Base-by-base conservation (phyloP, 2,329 filamentous ascomycete species). In the Cladophialophora psammophila region DNA sequence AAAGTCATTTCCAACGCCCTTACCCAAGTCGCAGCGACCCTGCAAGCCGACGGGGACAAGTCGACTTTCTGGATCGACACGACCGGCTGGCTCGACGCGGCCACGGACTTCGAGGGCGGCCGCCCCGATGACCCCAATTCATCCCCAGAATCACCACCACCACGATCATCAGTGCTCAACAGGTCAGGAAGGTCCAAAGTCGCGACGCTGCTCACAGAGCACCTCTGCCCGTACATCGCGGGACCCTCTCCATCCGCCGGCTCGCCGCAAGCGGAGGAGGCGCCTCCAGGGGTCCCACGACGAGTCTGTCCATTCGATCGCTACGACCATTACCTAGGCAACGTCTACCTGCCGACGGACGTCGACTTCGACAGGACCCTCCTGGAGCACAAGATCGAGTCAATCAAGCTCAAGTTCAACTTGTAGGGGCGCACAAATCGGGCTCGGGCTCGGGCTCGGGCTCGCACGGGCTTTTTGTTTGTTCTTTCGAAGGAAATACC, bases 21-120 rank as follows among this genome's bases (percentile, higher is more conserved):
- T 31, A 53, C 56, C 4, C 60, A 63, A 18, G 75, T 77, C 3
- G 77, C 78, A 13, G 71, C 76, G 50, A 72, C 73, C 26, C 66
- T 80, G 48, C 74, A 75, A 42, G 72, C 68, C 15, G 74, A 78
- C 7, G 78, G 79, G 4, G 79, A 79, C 63, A 75, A 71, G 31
- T 71, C 73, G 2, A 72, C 78, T 1, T 79, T 77, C 63, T 79
- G 78, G 77, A 74, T 80, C 34, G 79, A 80, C 65, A 80, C 78
- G 6, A 77, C 77, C 5, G 78, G 78, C 12, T 80, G 79, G 78
- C 70, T 80, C 8, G 72, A 79, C 35, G 72, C 72, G 26, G 32
- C 57, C 18, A 13, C 18, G 7, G 70, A 71, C 38, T 69, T 72
- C 38, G 70, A 74, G n/a, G 31, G 31, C 6, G 8, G 12, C 13